Base-by-base conservation (phyloP, 805 yeast genomes). In the Cyberlindnera veronae region DNA sequence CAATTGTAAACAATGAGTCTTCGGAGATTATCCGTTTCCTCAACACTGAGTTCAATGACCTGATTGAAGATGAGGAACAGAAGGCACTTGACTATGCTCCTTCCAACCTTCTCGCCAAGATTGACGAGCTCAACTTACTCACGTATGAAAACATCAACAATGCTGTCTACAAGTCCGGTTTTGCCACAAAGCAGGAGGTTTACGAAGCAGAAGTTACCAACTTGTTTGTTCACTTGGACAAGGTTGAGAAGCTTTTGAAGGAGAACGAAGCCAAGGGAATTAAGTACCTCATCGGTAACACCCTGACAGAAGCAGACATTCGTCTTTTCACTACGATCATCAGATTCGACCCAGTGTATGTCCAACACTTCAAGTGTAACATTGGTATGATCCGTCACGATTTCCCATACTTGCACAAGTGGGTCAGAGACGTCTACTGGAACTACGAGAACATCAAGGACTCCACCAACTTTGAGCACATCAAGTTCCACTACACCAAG, bases 351-450 rank as follows among this genome's bases (percentile, higher is more conserved):
- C 84, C 95, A 1, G 95, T 89, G 17, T 91, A 91, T 58, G 91
- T 84, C 39, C 96, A 90, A 63, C 97, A 91, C 63, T 93, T 91
- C 77, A 93, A 91, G 66, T 86, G 96, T 63, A 91, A 91, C 63
- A 62, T 88, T 46, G 81, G 81, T 34, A 83, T 81, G 70, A 84
- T 91, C 54, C 77, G 96, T 58, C 61, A 55, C 31, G 85, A 87
- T 48, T 91, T 78, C 61, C 97, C 97, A 17, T 65, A 71, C 52
- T 63, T 90, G 39, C 83, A 88, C 64, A 67, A 77, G 45, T 91
- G 95, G 95, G 62, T 90, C 53, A 71, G 84, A 51, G 77, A 84
- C 50, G 71, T 93, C 53, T 93, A 90, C 66, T 89, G 96, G 96
- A 61, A 69, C 41, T 56, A 73, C 42, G 78, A 79, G 15, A 87